Evolutionary conservation across 352 stramenopile genomes (phyloP), one percentile per base, ranked within the genome.

Genomic region (Phytophthora cactorum): DNA sequence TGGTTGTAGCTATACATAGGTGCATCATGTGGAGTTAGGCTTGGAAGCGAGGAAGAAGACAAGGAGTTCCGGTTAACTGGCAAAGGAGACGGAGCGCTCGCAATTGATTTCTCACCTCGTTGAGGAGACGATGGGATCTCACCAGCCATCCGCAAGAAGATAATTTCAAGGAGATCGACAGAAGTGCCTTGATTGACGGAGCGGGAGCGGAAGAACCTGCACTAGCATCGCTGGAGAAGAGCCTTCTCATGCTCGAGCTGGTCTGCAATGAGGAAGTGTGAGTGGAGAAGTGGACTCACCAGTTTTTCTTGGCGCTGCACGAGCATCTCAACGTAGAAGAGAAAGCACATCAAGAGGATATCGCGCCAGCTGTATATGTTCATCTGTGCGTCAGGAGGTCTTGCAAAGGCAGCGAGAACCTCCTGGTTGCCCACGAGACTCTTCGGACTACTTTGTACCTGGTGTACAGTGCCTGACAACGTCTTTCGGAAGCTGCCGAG

Each of bases 351-450:
- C 11, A 74, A 64, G n/a, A 91, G 53, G 14, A 91, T 46, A 4
- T 83, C 59, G 2, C n/a, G 52, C 83, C 83, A 91, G 34, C 61
- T 63, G 34, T 76, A 86, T 9, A 79, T 15, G 4, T 64, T 62
- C 12, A 81, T 22, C 11, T 52, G 15, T 25, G 17, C 41, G n/a
- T 58, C 43, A 10, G 25, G 14, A 29, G 51, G 28, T 39, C 39
- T 1, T 10, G 29, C 41, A 29, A 66, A 43, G n/a, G 22, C 36
- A 11, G 22, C 51, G 6, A 77, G 49, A 10, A 47, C 44, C 8
- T 61, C 31, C 12, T 55, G 12, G 36, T 66, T 69, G 12, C 41
- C 47, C 41, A 50, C 22, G 46, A 63, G 60, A 1, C 29, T 56
- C 14, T n/a, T 56, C 6, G 34, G 12, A 39, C 6, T 39, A 39